phyloP scores from a whole-genome alignment of 371 early-diverging fungal genomes.

The Circinella minor region DNA sequence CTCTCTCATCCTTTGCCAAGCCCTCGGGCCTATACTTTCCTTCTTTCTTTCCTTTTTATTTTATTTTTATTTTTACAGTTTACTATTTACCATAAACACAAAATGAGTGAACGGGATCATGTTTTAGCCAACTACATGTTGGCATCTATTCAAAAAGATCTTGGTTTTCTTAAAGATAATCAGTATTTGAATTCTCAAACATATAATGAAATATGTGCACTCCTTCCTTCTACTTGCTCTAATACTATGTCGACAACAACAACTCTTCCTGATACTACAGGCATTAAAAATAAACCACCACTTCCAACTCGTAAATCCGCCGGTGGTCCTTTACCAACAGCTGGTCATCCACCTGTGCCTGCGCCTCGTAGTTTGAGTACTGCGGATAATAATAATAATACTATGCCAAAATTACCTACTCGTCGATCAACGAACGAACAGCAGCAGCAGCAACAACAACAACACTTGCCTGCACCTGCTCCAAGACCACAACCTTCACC shows the following conservation, averaged over 20 bases:
- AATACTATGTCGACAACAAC: slow-evolving; percentile 6
- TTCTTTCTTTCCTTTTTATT: background rate
- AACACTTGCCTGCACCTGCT: background rate
- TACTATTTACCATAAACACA: background rate
- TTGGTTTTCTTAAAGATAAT: slow-evolving; percentile 45
- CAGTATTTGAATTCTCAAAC: slow-evolving; percentile 37
- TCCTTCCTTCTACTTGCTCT: slow-evolving; percentile 30
- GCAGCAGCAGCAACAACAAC: slow-evolving; percentile 7
- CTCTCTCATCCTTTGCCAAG: too few species aligned
- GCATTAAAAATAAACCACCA: slow-evolving; percentile 29
- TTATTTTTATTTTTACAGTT: background rate
- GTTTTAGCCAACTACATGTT: slow-evolving; percentile 46
- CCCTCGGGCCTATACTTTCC: too few species aligned
- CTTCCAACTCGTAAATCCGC: slow-evolving; percentile 47
- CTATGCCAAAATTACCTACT: slow-evolving; percentile 39
- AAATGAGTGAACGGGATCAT: slow-evolving; percentile 21
- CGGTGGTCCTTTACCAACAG: slow-evolving; percentile 3
- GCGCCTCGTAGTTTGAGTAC: slow-evolving; percentile 18
- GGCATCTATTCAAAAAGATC: slow-evolving; percentile 45
- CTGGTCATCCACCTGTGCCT: slow-evolving; percentile 14
- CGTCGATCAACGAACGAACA: slow-evolving; percentile 23
- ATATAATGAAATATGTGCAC: slow-evolving; percentile 38
- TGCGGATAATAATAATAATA: background rate
- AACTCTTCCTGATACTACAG: background rate
- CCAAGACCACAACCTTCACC: slow-evolving; percentile 12